Base-by-base conservation (phyloP, 208 protist species). In the Plasmodiophora brassicae region DNA sequence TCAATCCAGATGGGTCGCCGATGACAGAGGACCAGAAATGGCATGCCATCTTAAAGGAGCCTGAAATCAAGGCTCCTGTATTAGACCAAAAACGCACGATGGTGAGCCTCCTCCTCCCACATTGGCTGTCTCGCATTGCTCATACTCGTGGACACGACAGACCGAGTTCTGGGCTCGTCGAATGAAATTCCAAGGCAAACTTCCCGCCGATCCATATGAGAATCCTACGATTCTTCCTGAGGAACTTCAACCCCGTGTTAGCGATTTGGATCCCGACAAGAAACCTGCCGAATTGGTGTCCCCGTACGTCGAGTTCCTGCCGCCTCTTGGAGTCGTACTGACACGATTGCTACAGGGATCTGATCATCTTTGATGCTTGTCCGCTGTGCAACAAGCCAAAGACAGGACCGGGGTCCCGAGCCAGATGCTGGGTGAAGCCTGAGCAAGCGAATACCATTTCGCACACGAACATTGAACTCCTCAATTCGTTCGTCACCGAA, bases 81-180 rank as follows among this genome's bases (percentile, higher is more conserved):
- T 78, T 78, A 78, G 65, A 78, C n/a, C 65, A 78, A 36, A 78
- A 78, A 78, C 65, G 65, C 14, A 78, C 10, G 41, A n/a, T 44
- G 65, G 65, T 32, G 41, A 36, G 5, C n/a, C 65, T 44, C 5
- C n/a, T 8, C 65, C 32, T 78, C 65, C n/a, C n/a, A n/a, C n/a
- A n/a, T n/a, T n/a, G n/a, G n/a, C n/a, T n/a, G n/a, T n/a, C n/a
- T n/a, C n/a, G n/a, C n/a, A n/a, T n/a, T n/a, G n/a, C n/a, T n/a
- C n/a, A n/a, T n/a, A n/a, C n/a, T n/a, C n/a, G n/a, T n/a, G n/a
- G n/a, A n/a, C n/a, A n/a, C n/a, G n/a, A n/a, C n/a, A n/a, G n/a
- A n/a, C n/a, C n/a, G n/a, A n/a, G n/a, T n/a, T n/a, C n/a, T n/a
- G n/a, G n/a, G n/a, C n/a, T n/a, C n/a, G n/a, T n/a, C n/a, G n/a